Evolutionary conservation across 2,329 filamentous ascomycete genomes (phyloP).

Genomic region (Fusarium chlamydosporum): DNA sequence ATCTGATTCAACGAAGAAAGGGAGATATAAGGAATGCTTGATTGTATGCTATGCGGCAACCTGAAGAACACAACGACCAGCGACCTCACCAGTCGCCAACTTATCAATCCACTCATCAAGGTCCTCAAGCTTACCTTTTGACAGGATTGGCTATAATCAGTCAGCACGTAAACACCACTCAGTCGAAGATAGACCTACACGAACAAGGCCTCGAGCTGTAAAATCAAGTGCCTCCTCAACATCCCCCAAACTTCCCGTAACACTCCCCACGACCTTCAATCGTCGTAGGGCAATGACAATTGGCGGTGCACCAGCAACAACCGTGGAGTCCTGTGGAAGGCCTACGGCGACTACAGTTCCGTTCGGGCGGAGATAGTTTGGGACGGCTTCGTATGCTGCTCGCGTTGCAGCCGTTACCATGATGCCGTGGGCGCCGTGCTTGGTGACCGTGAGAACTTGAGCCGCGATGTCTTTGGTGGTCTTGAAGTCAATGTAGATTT

Average conservation of each 20-base stretch:
- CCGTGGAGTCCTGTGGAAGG: conserved; percentile 66
- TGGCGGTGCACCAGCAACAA: conserved; percentile 44
- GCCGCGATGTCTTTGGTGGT: conserved; percentile 80
- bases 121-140: conserved; percentile 48
- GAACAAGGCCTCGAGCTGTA: conserved; percentile 45
- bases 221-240: conserved; percentile 50
- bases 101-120: conserved; percentile 46
- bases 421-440: conserved; percentile 87
- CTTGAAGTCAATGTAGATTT: conserved; percentile 82
- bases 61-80: conserved; percentile 45
- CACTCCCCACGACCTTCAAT: conserved; percentile 47
- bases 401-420: conserved; percentile 86
- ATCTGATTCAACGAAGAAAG: too few species aligned
- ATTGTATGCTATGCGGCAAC: conserved; percentile 17
- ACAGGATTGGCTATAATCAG: conserved; percentile 37
- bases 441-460: conserved; percentile 79
- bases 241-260: conserved; percentile 44
- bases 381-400: conserved; percentile 94
- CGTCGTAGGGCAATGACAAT: conserved; percentile 37
- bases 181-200: conserved; percentile 18
- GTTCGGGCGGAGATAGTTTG: conserved; percentile 82
- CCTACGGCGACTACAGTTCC: conserved; percentile 88
- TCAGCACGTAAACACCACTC: neutral
- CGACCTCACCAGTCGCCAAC: conserved; percentile 42
- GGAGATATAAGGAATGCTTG: neutral